Base-by-base conservation (phyloP, 202 grass and related monocot species). In the Musa balbisiana region DNA sequence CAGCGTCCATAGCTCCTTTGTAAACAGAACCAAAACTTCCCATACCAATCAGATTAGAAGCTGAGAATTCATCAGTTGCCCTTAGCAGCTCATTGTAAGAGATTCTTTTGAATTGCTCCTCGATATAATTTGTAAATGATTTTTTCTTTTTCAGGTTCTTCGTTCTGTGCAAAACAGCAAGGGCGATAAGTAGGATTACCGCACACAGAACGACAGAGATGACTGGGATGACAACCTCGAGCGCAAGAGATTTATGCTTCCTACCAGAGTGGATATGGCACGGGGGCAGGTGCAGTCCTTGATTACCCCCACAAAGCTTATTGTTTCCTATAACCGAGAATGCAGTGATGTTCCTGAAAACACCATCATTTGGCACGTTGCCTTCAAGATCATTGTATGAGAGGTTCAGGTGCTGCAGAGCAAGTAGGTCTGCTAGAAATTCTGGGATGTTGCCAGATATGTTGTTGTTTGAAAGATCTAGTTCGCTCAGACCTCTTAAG, bases 381-480 rank as follows among this genome's bases (percentile, higher is more conserved):
- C 84, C 89, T 13, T 21, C 43, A 69, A 89, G 56, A 53, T 84
- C 27, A 21, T 89, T 92, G 27, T 49, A 58, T 5, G 73, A 80
- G 10, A 92, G 50, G n/a, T 83, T 82, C 2, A 92, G 51, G 52
- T 64, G 12, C 22, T 55, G 11, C 9, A 92, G 64, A 60, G 4
- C 6, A 2, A 8, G 4, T 0, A 89, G 53, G 0, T 60, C 25
- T 52, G 63, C 23, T 6, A 89, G 53, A 8, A 82, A 77, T 20
- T 81, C 29, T 3, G 89, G 89, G 16, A 92, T 84, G 70, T 27
- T 51, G 15, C 89, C 86, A 5, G 75, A 69, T 0, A 92, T 24
- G 2, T 69, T 77, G 52, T 92, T 92, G 1, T 2, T 6, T 53
- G 78, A 78, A 60, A 92, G 12, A 59, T 86, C 71, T 6, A 87